Base-by-base conservation (phyloP, 192 early-diverging fungal species). In the Lobosporangium transversale region DNA sequence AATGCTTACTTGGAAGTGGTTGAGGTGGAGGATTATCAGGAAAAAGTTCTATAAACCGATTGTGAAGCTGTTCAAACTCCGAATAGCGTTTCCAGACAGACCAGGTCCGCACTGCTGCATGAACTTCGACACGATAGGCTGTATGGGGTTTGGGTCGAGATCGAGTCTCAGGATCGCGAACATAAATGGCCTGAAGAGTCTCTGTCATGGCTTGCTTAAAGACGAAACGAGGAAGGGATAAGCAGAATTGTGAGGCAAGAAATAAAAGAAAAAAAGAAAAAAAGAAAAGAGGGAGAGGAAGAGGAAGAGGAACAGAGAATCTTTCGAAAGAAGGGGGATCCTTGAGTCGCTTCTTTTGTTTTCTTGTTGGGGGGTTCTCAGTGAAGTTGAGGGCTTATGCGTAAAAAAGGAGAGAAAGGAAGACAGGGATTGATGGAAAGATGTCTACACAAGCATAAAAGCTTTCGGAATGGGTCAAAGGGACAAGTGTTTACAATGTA, bases 81-180 rank as follows among this genome's bases (percentile, higher is more conserved):
- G 86, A 89, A 73, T 93, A 92, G 9, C 90, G 89, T 63, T 92
- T 93, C 90, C 90, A 94, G n/a, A 95, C 88, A 1, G 83, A 87
- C 95, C 95, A 97, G 12, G 92, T 88, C 14, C 91, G 85, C 26
- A 93, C 90, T 0, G 93, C 88, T 0, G 90, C 92, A 55, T 89
- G 86, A 14, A 97, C 83, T 37, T 89, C 81, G 33, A 97, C 70
- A 35, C 87, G 86, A 66, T 93, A 97, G 18, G 85, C 89, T 11
- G 86, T 88, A 79, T 93, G 92, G 4, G 86, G 85, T 61, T 89
- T 87, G 27, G 88, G 86, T 40, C 73, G 58, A 18, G 68, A 42
- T 35, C 90, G 78, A 10, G 81, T 83, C 65, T 86, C 84, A 23
- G 82, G 63, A 37, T 81, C 68, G 11, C 83, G 84, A 48, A 91